Base-by-base conservation (phyloP, 202 grass and related monocot species). In the Panicum virgatum region DNA sequence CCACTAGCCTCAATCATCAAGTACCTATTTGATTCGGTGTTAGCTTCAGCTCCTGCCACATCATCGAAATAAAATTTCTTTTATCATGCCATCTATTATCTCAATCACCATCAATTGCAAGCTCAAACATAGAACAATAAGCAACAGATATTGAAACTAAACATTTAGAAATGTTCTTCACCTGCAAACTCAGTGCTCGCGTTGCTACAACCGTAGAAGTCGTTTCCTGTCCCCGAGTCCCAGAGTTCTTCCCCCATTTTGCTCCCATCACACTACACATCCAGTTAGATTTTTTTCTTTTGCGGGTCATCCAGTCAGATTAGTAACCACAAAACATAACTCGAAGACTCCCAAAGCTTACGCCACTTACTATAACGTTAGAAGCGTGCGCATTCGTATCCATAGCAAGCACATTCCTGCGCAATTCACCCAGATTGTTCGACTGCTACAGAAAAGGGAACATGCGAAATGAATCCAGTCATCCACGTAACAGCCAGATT, bases 121-220 rank as follows among this genome's bases (percentile, higher is more conserved):
- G 62, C n/a, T 43, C 12, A 12, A 39, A 38, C 36, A 13, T n/a
- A 43, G 36, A 67, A 66, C 63, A 10, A 6, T 42, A 66, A 22
- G 34, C 11, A 67, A 40, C 20, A 67, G n/a, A 39, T 20, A 37
- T 12, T 65, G 16, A 65, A 32, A 64, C 16, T 64, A 19, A 65
- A 65, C n/a, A 5, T n/a, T n/a, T 4, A 22, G 34, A 20, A 42
- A 67, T 23, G 20, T n/a, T 43, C 5, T 67, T 67, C 37, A 89
- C 90, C 74, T 1, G 53, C 59, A 57, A 86, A 92, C 34, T 69
- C 80, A 45, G 44, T 60, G 34, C 69, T 83, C 16, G 80, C 86
- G 36, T 77, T 80, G 80, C 90, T 92, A 75, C 90, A 92, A 19
- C 83, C 86, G 11, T 51, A 73, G 84, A 86, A 92, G 48, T 76